Evolutionary conservation across 805 yeast genomes (phyloP).

Genomic region (Clavispora carvajalis): DNA sequence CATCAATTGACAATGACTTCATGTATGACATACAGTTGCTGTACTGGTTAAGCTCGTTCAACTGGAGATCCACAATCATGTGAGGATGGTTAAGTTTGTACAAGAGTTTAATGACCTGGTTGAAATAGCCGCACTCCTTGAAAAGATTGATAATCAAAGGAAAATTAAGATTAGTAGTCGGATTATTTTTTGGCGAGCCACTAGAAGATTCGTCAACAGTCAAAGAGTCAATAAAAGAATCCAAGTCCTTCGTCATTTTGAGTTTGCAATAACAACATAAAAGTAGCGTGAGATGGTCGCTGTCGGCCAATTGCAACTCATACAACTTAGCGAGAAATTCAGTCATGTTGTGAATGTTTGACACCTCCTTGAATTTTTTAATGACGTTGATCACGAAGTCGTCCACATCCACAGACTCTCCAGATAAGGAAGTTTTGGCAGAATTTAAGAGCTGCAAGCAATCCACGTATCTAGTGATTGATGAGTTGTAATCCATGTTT

Average conservation of each 20-base stretch:
- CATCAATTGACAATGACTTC: slow-evolving; percentile 66
- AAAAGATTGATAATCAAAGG: slow-evolving; percentile 64
- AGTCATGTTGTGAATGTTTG: slow-evolving; percentile 60
- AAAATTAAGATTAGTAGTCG: slow-evolving; percentile 37
- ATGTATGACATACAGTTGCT: slow-evolving; percentile 59
- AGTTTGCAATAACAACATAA: slow-evolving; percentile 77
- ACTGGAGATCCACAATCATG: slow-evolving; percentile 67
- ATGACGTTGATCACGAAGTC: slow-evolving; percentile 62
- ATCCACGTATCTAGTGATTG: slow-evolving; percentile 69
- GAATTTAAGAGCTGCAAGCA: slow-evolving; percentile 22
- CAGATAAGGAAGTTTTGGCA: slow-evolving; percentile 6
- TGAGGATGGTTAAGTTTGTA: slow-evolving; percentile 68
- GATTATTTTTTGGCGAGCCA: background rate
- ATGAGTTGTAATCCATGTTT: slow-evolving; percentile 59
- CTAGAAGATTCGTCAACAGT: slow-evolving; percentile 16
- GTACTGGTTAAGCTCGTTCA: slow-evolving; percentile 60
- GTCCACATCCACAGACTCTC: slow-evolving; percentile 20
- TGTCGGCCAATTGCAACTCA: slow-evolving; percentile 49
- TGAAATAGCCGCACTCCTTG: slow-evolving; percentile 62
- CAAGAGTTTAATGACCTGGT: slow-evolving; percentile 66
- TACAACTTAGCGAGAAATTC: slow-evolving; percentile 60
- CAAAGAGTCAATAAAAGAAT: slow-evolving; percentile 46
- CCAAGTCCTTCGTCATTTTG: slow-evolving; percentile 54
- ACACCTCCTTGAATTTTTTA: slow-evolving; percentile 71
- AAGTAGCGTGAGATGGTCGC: slow-evolving; percentile 77